Evolutionary conservation across 139 green algal genomes (phyloP).

Genomic region (Chlorella sp.): DNA sequence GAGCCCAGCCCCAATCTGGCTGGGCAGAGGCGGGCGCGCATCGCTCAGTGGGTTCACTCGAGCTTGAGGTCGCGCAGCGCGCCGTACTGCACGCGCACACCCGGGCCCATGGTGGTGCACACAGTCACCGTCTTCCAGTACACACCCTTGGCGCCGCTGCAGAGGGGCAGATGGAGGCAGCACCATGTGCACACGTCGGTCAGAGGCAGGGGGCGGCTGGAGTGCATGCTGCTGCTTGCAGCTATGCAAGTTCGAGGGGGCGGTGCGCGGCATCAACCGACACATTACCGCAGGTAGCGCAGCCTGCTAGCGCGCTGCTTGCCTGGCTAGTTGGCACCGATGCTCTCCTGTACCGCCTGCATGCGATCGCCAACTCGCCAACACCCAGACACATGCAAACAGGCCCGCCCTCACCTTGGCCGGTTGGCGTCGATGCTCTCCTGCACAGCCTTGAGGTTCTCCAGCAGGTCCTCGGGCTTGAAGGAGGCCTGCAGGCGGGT

Average conservation of each 20-base stretch:
- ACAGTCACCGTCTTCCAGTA: slow-evolving; percentile 98
- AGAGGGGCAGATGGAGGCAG: not conserved
- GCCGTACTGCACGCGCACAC: slow-evolving; percentile 78
- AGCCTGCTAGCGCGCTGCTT: too few relatives aligned
- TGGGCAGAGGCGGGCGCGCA: too few relatives aligned
- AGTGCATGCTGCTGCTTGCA: not conserved
- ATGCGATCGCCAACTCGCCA: too few relatives aligned
- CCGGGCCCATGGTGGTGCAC: slow-evolving; percentile 97
- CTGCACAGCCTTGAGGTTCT: slow-evolving; percentile 93
- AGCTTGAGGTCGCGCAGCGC: slow-evolving; percentile 57
- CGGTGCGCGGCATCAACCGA: too few relatives aligned
- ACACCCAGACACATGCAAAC: too few relatives aligned
- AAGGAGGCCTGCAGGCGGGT: slow-evolving; percentile 79
- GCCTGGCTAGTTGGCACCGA: too few relatives aligned
- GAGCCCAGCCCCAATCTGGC: too few relatives aligned
- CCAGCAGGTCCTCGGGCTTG: slow-evolving; percentile 85
- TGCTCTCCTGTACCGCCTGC: too few relatives aligned
- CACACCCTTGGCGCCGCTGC: slow-evolving; percentile 92
- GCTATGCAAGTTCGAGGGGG: too few relatives aligned
- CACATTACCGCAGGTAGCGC: too few relatives aligned
- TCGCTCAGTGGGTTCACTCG: not conserved
- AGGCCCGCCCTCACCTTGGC: slow-evolving; percentile 67
- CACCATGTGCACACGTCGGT: too few relatives aligned
- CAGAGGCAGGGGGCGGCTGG: too few relatives aligned
- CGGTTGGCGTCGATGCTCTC: slow-evolving; percentile 95